phyloP scores from a whole-genome alignment of 306 rosid genomes.

The Dicorynia guianensis region DNA sequence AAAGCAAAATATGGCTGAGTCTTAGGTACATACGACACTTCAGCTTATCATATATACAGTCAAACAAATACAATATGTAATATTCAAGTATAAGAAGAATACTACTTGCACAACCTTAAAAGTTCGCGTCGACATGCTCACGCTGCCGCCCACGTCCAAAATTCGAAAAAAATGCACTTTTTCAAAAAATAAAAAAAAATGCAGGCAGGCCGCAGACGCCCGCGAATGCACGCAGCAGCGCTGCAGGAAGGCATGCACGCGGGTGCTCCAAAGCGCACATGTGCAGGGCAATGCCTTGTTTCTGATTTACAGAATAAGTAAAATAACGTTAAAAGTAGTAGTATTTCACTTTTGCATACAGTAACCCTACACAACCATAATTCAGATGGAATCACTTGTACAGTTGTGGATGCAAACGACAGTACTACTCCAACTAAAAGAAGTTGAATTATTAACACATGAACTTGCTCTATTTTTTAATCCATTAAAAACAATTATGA shows the following conservation, averaged over 20 bases:
- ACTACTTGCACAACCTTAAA: not conserved
- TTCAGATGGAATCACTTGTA: slow-evolving; percentile 1
- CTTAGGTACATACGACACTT: not conserved
- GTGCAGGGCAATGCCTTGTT: no score
- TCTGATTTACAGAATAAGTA: no score
- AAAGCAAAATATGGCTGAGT: slow-evolving; percentile 19
- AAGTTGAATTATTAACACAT: not conserved
- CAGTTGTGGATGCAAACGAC: slow-evolving; percentile 15
- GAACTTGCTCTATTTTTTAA: not conserved
- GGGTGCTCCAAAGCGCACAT: no score
- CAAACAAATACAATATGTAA: not conserved
- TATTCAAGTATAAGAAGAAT: slow-evolving; percentile 1
- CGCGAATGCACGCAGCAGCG: no score
- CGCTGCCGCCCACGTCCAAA: no score
- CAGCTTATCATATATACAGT: not conserved
- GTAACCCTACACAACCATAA: not conserved
- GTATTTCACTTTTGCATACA: slow-evolving; percentile 54
- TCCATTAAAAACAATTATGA: slow-evolving; percentile 1
- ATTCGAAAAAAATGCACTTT: no score
- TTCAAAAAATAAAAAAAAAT: no score
- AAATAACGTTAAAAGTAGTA: slow-evolving; percentile 78
- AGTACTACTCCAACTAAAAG: slow-evolving; percentile 3
- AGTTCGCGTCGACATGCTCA: no score
- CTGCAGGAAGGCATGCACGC: no score
- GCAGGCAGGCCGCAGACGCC: no score